Conservation (phyloP, 2,329 filamentous ascomycete genomes). For the Apiospora kogelbergensis region DNA sequence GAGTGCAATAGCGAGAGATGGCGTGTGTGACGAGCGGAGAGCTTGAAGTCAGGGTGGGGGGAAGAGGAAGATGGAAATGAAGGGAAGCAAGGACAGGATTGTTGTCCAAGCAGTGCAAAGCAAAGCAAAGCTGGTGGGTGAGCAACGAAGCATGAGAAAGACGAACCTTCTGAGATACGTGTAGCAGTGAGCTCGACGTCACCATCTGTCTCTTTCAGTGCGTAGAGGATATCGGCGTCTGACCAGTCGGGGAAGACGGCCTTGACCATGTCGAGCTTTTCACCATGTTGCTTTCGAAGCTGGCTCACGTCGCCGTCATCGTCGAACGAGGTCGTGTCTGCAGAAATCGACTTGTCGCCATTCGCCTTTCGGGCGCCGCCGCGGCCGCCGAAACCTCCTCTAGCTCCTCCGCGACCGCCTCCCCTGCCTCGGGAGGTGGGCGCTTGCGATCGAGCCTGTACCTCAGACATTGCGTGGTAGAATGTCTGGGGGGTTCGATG, state of each 20-base stretch:
- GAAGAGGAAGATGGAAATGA: background rate
- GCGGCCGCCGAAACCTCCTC: conserved; percentile 70
- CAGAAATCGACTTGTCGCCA: conserved; percentile 63
- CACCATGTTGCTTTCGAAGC: conserved; percentile 85
- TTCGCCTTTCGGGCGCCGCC: conserved; percentile 58
- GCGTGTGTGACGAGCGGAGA: background rate
- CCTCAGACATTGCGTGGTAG: conserved; percentile 81
- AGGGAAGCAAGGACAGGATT: background rate
- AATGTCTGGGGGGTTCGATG: conserved; percentile 25
- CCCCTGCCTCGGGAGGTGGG: conserved; percentile 80
- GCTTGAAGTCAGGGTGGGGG: background rate
- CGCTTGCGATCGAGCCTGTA: conserved; percentile 70
- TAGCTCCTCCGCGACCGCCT: conserved; percentile 75
- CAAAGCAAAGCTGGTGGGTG: background rate
- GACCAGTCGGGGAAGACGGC: conserved; percentile 97
- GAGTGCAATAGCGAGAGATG: background rate
- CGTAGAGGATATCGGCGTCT: conserved; percentile 90
- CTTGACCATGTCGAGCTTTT: conserved; percentile 77
- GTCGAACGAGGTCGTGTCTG: conserved; percentile 58
- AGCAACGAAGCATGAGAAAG: conserved; percentile 12
- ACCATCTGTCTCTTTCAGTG: conserved; percentile 83
- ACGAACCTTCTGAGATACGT: conserved; percentile 73
- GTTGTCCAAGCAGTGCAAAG: background rate
- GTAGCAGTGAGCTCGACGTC: conserved; percentile 74
- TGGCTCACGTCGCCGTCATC: conserved; percentile 90